Evolutionary conservation across 148 eudicot genomes (phyloP), one percentile per base, ranked within the genome.

Genomic region (Rhododendron mucronatum): DNA sequence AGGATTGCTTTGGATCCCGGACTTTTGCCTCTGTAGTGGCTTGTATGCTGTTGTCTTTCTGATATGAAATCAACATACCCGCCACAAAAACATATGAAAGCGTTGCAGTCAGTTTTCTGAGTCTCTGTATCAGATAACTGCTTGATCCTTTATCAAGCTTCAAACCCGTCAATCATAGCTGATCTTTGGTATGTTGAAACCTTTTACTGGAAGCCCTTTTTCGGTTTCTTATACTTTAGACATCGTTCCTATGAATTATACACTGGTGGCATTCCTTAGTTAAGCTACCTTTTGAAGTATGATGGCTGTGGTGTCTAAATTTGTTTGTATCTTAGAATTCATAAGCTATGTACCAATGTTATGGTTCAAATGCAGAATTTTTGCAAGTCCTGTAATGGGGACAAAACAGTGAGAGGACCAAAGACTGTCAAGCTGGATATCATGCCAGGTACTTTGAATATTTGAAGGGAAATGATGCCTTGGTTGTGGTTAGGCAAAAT

Each of bases 311-410:
- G 10, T 63, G 16, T 63, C 14, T 12, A 39, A 11, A 7, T 39
- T 20, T 6, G 28, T 82, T 82, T 78, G 39, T 71, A n/a, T 63
- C 44, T n/a, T 48, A 37, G 16, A 57, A 10, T 78, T 86, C 26
- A 33, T 26, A 7, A 23, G 47, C 55, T 9, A 80, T 67, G n/a
- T 85, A 30, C 50, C 50, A 80, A 39, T 33, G 4, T 18, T 86
- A 21, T 83, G 75, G 81, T 51, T 85, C 65, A 35, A 41, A 80
- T 84, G 39, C 87, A 92, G 94, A 86, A 83, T 44, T 82, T 88
- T 50, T 92, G 94, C 89, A 91, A 91, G 87, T 82, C 92, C 75
- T 92, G 94, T 87, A 86, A 81, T 41, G 94, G 94, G n/a, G 76
- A 81, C 81, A 85, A 85, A 47, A 83, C 86, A 59, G 81, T 86